A percentile compares a stretch with the other conserved stretches of the same genome.
phyloP scores from a whole-genome alignment of 1,284 basidiomycete species.

The Leccinum huronense region DNA sequence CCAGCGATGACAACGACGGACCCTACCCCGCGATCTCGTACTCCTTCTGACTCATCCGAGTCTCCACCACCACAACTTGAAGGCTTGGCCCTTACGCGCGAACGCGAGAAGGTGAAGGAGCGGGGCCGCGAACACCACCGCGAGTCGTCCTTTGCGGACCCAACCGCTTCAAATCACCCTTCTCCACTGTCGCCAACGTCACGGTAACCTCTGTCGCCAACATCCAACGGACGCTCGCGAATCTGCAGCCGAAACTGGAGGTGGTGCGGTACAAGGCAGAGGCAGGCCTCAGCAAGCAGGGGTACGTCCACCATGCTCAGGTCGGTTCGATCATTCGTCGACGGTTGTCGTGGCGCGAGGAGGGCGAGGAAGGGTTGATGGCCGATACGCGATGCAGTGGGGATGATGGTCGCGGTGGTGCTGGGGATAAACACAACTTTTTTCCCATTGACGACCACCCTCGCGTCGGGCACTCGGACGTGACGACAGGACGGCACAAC shows the following conservation, averaged over 20 bases:
- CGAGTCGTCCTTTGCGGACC: background rate
- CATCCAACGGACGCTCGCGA: constrained; percentile 48
- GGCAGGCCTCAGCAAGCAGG: constrained; percentile 58
- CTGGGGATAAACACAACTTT: background rate
- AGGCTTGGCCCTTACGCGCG: constrained; percentile 18
- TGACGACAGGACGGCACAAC: too few relatives aligned
- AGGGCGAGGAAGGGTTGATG: constrained; percentile 39
- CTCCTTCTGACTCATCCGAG: background rate
- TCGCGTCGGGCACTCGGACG: constrained; percentile 2
- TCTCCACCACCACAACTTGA: background rate
- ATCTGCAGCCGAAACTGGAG: constrained; percentile 49
- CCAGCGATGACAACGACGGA: constrained; percentile 35
- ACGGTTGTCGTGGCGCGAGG: constrained; percentile 23
- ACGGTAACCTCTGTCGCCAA: constrained; percentile 35
- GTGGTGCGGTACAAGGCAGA: constrained; percentile 69
- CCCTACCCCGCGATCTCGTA: constrained; percentile 7
- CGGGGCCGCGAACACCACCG: background rate
- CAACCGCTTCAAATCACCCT: background rate
- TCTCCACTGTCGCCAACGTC: constrained; percentile 8
- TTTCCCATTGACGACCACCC: background rate
- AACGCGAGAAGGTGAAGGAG: constrained; percentile 12
- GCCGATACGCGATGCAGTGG: constrained; percentile 12
- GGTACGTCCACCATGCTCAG: constrained; percentile 46
- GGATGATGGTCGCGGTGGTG: background rate
- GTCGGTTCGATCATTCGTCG: constrained; percentile 17